Evolutionary conservation across 164 flowering plant species (phyloP), one percentile per base, ranked within the genome.

Genomic region (Magnolia sinica): DNA sequence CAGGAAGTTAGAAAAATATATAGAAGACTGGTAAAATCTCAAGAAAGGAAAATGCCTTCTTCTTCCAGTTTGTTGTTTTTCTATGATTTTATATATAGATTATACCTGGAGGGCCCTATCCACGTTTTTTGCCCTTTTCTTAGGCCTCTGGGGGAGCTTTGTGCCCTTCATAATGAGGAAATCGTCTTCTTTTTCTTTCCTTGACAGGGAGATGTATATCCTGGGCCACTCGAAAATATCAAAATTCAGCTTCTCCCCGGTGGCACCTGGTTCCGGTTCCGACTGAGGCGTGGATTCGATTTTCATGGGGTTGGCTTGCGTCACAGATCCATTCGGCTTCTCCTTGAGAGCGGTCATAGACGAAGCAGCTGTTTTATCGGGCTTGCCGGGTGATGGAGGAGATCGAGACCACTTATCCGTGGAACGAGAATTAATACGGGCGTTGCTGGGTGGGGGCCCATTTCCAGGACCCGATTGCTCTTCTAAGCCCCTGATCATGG

Each of bases 101-200:
- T 66, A 80, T 83, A 90, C 97, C 81, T 89, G 87, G 7, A 92
- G 85, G 5, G 87, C 82, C 78, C 87, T 82, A 65, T 92, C 89
- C 55, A 91, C 76, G 73, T 78, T 73, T 79, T 92, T 92, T 72
- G 93, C 86, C 75, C 97, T 82, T 72, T 90, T 92, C 83, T 89
- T 90, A 72, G 97, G 97, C 52, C 97, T 86, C 69, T 92, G 97
- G 59, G 97, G 90, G 4, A 88, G 89, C 81, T 89, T 92, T 29
- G 91, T 83, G 45, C 97, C 97, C 78, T 89, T 90, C 86, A 92
- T 87, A 0, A 90, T 89, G 67, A 88, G 58, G 71, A 92, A 92
- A 83, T 92, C 97, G 16, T 92, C 97, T 71, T 92, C 97, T 77
- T 90, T 92, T 85, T 92, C 97, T 72, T 92, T 92, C 71, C 85